These are phyloP conservation scores for Cokeromyces recurvatus DNA, from an alignment of 371 early-diverging fungal species.

Conservation along the genomic window DNA sequence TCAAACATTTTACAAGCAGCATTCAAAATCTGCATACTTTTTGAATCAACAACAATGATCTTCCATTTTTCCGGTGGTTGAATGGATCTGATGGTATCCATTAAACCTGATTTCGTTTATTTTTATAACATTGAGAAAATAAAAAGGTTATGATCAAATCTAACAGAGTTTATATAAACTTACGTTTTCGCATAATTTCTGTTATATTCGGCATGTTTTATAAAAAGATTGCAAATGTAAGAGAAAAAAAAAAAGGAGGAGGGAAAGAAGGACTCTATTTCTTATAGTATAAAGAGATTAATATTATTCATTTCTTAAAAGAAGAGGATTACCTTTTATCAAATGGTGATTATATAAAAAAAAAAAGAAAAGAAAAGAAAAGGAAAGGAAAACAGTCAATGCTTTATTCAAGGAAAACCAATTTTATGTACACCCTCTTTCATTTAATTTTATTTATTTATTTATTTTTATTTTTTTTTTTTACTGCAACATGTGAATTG, in stretches of 20 bases:
- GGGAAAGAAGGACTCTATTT: not conserved
- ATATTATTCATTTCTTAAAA: no score
- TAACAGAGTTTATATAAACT: not conserved
- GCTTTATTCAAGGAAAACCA: no score
- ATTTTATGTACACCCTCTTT: no score
- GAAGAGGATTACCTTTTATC: no score
- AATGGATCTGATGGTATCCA: slow-evolving; percentile 64
- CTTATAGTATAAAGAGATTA: not conserved
- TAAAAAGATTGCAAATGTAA: no score
- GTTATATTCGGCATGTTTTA: slow-evolving; percentile 17
- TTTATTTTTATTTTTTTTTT: no score
- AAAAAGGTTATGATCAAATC: not conserved
- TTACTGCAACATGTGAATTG: no score
- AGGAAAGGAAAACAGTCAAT: no score
- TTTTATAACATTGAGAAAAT: no score
- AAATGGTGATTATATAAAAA: no score
- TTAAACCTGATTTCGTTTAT: slow-evolving; percentile 63
- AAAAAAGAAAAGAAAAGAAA: no score
- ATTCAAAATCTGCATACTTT: slow-evolving; percentile 75
- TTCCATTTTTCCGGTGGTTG: slow-evolving; percentile 78
- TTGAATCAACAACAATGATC: slow-evolving; percentile 88
- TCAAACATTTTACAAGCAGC: slow-evolving; percentile 89
- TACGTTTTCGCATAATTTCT: slow-evolving; percentile 37
- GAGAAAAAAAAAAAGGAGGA: not conserved
- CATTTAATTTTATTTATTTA: no score